A percentile compares a stretch with the other conserved stretches of the same genome.
These are phyloP conservation scores for Tuber calosporum DNA, from an alignment of 495 filamentous ascomycete genomes.

Conservation along the genomic window DNA sequence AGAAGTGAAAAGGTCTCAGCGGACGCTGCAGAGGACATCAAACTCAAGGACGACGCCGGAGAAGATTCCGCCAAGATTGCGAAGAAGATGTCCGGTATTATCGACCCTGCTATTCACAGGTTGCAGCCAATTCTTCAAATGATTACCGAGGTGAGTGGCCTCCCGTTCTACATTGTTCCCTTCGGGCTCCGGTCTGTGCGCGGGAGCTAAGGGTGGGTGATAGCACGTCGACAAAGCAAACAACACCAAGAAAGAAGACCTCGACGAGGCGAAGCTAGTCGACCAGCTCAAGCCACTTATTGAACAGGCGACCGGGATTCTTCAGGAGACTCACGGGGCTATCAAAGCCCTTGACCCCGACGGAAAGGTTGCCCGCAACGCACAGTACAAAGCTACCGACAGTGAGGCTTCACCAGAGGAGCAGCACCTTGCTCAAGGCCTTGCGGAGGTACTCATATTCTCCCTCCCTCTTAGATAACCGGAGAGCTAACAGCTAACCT, in stretches of 20 bases:
- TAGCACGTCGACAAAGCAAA: constrained; percentile 75
- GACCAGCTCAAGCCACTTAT: constrained; percentile 76
- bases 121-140: constrained; percentile 79
- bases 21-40: neutral
- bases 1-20: neutral
- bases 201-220: constrained; percentile 33
- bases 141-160: constrained; percentile 65
- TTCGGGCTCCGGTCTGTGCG: neutral
- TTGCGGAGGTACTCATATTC: constrained; percentile 62
- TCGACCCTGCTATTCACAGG: constrained; percentile 71
- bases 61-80: constrained; percentile 55
- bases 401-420: constrained; percentile 81
- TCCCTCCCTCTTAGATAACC: constrained; percentile 46
- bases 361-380: constrained; percentile 73
- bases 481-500: neutral
- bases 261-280: constrained; percentile 85
- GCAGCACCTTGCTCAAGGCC: constrained; percentile 69
- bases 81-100: constrained; percentile 64
- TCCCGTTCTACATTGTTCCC: constrained; percentile 10
- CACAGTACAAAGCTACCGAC: constrained; percentile 72
- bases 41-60: constrained; percentile 2
- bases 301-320: constrained; percentile 72
- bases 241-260: constrained; percentile 75
- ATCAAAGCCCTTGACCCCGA: constrained; percentile 89
- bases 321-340: constrained; percentile 79